Percentiles rank a stretch among this genome's conserved stretches.
phyloP scores from a whole-genome alignment of 1,139 yeast species.

The Sugiyamaella pinicola region DNA sequence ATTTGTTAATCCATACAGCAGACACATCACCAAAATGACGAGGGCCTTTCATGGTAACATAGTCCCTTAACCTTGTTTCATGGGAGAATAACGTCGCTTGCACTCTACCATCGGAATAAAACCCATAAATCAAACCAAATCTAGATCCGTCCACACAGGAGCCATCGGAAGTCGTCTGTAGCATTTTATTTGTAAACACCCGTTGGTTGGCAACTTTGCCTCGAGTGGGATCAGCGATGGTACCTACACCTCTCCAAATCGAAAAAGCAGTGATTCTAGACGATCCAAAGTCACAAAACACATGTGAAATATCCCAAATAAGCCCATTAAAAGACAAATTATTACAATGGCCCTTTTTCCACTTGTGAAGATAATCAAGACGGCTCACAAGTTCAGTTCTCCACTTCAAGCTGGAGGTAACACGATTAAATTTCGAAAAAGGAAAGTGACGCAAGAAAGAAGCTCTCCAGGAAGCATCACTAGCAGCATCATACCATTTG shows the following conservation, averaged over 20 bases:
- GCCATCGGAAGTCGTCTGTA: constrained; percentile 30
- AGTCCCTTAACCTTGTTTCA: constrained; percentile 39
- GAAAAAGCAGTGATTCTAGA: constrained; percentile 37
- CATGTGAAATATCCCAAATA: constrained; percentile 33
- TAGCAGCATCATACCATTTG: constrained; percentile 39
- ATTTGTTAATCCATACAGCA: constrained; percentile 40
- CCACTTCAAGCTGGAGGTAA: constrained; percentile 38
- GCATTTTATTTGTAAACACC: constrained; percentile 34
- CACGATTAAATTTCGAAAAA: constrained; percentile 34
- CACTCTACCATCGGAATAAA: constrained; percentile 35
- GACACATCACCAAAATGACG: constrained; percentile 35
- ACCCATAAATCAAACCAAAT: constrained; percentile 41
- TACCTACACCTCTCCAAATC: constrained; percentile 35
- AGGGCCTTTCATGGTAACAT: constrained; percentile 31
- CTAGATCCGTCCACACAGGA: constrained; percentile 37
- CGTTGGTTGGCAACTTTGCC: constrained; percentile 41
- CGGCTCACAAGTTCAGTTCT: constrained; percentile 39
- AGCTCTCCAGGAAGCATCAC: constrained; percentile 42
- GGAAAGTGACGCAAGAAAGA: constrained; percentile 33
- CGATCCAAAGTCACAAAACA: constrained; percentile 37
- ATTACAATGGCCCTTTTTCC: constrained; percentile 37
- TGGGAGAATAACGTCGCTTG: constrained; percentile 35
- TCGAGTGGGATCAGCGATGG: constrained; percentile 39
- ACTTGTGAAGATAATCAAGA: constrained; percentile 35
- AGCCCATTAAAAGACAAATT: constrained; percentile 39